phyloP scores from a whole-genome alignment of 352 stramenopile genomes.

The Thalassiosira hispida region DNA sequence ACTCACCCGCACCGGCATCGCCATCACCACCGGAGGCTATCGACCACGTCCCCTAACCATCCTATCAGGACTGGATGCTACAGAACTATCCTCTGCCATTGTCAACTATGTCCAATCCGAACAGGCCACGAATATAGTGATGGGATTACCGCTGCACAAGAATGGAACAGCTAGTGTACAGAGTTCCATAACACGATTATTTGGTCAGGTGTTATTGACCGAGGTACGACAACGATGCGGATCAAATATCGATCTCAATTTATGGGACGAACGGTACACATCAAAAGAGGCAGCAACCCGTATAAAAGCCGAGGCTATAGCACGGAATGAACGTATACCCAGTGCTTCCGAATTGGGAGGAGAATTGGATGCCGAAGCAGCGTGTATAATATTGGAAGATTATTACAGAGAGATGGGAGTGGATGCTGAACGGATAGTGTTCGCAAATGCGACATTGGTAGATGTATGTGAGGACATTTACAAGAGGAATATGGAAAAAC shows the following conservation, averaged over 20 bases:
- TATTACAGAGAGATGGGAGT: constrained; percentile 74
- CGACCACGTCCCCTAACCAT: constrained; percentile 69
- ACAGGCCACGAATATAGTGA: constrained; percentile 64
- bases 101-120: constrained; percentile 41
- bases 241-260: constrained; percentile 46
- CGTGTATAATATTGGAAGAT: constrained; percentile 82
- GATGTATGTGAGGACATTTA: constrained; percentile 36
- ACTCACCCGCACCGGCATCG: constrained; percentile 70
- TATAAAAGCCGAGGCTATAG: constrained; percentile 44
- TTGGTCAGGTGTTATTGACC: constrained; percentile 54
- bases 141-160: constrained; percentile 78
- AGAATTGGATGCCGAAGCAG: constrained; percentile 72
- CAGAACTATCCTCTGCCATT: constrained; percentile 25
- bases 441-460: constrained; percentile 8
- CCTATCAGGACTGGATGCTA: constrained; percentile 37
- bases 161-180: constrained; percentile 76
- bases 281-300: constrained; percentile 70
- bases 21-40: constrained; percentile 66
- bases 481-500: constrained; percentile 12
- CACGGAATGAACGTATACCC: constrained; percentile 29
- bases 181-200: constrained; percentile 61
- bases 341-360: constrained; percentile 45
- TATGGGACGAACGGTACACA: constrained; percentile 84
- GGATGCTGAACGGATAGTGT: constrained; percentile 24
- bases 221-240: constrained; percentile 51